Base-by-base conservation (phyloP, 2,329 filamentous ascomycete genomes). In the Pseudogymnoascus sp. region DNA sequence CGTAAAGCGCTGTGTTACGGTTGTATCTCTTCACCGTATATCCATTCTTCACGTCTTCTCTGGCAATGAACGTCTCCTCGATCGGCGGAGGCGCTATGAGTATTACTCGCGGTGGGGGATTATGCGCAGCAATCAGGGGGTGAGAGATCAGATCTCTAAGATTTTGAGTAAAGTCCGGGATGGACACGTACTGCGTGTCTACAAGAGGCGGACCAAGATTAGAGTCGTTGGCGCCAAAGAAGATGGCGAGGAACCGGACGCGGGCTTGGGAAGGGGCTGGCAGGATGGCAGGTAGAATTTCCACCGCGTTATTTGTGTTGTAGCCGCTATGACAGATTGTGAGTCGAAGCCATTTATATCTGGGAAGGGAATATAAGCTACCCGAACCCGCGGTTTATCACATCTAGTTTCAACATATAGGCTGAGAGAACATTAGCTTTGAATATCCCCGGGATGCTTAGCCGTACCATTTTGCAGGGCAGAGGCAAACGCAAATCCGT, bases 171-270 rank as follows among this genome's bases (percentile, higher is more conserved):
- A 91, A 98, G 64, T 85, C 77, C 0, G 86, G 82, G 16, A 96
- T 75, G 0, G 90, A 84, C 5, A 97, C 84, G 72, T 91, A 85
- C 75, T 97, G 93, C 11, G 80, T 79, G 62, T 84, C 84, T 1
- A 79, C 79, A 2, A 82, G 79, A 40, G 83, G 77, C 1, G 84
- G 82, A 5, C 68, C 65, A 2, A 93, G 75, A 61, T 87, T 87
- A 2, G 92, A 88, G 74, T 98, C 93, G 72, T 98, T 98, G 69
- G 93, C 91, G 12, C 93, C 93, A 65, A 97, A 87, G 69, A 96
- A 88, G 64, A 96, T 78, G 37, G 74, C 61, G 65, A 67, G 62
- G 62, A 66, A 66, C 59, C 62, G 61, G 11, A 68, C 61, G 14
- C 35, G 59, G 14, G 68, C 69, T 66, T 70, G 68, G 6, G 65